Evolutionary conservation across 1,284 basidiomycete genomes (phyloP), one percentile per base, ranked within the genome.

Genomic region (Phlebopus sp.): DNA sequence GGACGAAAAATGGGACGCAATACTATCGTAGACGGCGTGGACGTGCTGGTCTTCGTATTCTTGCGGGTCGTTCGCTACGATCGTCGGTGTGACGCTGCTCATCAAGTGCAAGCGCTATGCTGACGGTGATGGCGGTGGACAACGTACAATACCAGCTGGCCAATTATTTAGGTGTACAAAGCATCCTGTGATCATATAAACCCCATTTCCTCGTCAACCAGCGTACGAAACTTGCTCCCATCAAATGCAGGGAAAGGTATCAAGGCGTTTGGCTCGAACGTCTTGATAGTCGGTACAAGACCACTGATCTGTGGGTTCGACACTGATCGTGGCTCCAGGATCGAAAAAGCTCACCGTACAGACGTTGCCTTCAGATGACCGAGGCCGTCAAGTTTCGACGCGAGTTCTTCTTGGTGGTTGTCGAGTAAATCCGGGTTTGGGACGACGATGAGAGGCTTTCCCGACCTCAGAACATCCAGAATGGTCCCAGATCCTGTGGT

Each of bases 371-470:
- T 75, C 36, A 94, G 70, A 68, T 93, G 79, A 1, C 81, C 79
- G 25, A 82, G 74, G 18, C 67, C 65, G 15, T 72, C 71, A 42
- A 98, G 73, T 14, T 84, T 83, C 36, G 77, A 69, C 0, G 96
- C 92, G 5, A 99, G 75, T 62, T 99, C 93, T 37, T 82, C 76
- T 72, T 99, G 96, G 61, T 99, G 96, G 66, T 97, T 90, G 68
- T 97, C 89, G 69, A 96, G 82, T 39, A 99, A 72, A 2, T 87
- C 84, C 27, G 84, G 74, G 63, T 99, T 99, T 10, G 94, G 93
- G 1, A 97, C 85, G 11, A 92, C 89, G 53, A 99, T 84, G 54
- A 98, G 72, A 6, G 81, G 79, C 58, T 87, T 90, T 27, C 74
- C 70, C 43, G 80, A 74, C 21, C 94, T 78, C 37, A 98, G 73